Evolutionary conservation across 2,329 filamentous ascomycete species (phyloP).

Genomic region (Leptographium radiaticola): DNA sequence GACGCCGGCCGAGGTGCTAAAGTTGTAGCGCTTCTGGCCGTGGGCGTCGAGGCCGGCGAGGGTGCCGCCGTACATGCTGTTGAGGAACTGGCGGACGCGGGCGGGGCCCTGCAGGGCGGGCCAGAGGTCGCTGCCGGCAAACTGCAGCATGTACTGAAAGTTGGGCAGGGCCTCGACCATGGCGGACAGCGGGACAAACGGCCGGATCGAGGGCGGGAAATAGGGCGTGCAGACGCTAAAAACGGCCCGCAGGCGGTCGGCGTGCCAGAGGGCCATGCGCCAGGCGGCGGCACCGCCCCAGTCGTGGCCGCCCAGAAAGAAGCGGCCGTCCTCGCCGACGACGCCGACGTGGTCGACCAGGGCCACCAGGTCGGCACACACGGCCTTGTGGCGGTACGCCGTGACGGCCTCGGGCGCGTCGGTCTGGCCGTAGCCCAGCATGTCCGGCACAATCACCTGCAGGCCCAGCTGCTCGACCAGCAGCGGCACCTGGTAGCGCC

Average conservation of each 20-base stretch:
- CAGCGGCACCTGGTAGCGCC: conserved; percentile 78
- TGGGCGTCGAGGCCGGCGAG: conserved; percentile 24
- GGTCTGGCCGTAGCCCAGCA: conserved; percentile 75
- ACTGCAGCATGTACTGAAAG: conserved; percentile 75
- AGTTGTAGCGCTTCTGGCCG: conserved; percentile 33
- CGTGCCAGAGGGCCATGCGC: conserved; percentile 61
- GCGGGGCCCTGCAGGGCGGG: conserved; percentile 40
- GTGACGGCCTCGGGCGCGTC: conserved; percentile 48
- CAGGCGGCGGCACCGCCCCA: conserved; percentile 74
- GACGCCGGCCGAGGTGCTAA: conserved; percentile 44
- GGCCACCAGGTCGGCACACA: conserved; percentile 61
- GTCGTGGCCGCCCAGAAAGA: conserved; percentile 84
- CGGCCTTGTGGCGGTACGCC: conserved; percentile 59
- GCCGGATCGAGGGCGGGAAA: conserved; percentile 30
- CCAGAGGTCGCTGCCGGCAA: conserved; percentile 53
- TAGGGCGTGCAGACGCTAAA: conserved; percentile 78
- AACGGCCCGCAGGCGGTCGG: conserved; percentile 56
- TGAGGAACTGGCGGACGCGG: conserved; percentile 52
- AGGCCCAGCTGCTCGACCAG: conserved; percentile 58
- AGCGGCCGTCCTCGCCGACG: conserved; percentile 12
- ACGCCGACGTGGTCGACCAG: conserved; percentile 49
- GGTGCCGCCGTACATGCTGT: conserved; percentile 55
- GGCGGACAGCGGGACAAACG: conserved; percentile 41
- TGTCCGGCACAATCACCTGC: conserved; percentile 71
- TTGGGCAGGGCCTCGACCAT: conserved; percentile 45